Percentiles rank a stretch among this genome's conserved stretches.
Evolutionary conservation across 2,329 filamentous ascomycete species (phyloP).

Genomic region (Harringtonia aguacate): DNA sequence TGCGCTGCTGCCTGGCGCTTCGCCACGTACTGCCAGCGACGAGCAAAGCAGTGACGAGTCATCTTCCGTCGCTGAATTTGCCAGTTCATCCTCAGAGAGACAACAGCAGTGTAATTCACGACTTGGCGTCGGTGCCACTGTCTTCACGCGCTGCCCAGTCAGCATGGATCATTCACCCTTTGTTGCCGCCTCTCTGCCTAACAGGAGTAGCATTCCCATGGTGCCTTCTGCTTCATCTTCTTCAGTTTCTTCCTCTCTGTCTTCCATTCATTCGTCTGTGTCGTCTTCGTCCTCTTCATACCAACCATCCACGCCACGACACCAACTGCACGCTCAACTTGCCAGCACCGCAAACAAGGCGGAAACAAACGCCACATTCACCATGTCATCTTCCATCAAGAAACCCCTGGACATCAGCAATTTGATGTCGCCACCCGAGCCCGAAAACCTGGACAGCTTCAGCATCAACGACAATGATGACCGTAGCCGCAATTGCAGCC

Average conservation of each 20-base stretch:
- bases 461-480: constrained; percentile 16
- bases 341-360: not conserved
- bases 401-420: constrained; percentile 39
- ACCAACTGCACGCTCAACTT: too few species aligned
- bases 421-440: constrained; percentile 53
- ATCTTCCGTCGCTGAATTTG: not conserved
- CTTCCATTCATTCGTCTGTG: too few species aligned
- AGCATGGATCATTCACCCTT: not conserved
- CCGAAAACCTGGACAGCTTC: constrained; percentile 42
- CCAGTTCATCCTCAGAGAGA: too few species aligned
- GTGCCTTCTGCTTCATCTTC: constrained; percentile 8
- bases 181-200: not conserved
- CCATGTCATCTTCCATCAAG: constrained; percentile 15
- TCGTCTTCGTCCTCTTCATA: too few species aligned
- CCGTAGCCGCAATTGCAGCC: constrained; percentile 9
- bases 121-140: too few species aligned
- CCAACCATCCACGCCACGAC: too few species aligned
- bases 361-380: not conserved
- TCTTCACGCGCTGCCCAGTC: too few species aligned
- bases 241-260: not conserved
- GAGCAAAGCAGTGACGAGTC: not conserved
- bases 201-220: constrained; percentile 7
- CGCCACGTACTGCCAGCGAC: constrained; percentile 4
- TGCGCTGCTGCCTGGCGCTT: constrained; percentile 10
- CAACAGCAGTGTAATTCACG: too few species aligned